Base-by-base conservation (phyloP, 2,329 filamentous ascomycete species). In the Rugonectria rugulosa region DNA sequence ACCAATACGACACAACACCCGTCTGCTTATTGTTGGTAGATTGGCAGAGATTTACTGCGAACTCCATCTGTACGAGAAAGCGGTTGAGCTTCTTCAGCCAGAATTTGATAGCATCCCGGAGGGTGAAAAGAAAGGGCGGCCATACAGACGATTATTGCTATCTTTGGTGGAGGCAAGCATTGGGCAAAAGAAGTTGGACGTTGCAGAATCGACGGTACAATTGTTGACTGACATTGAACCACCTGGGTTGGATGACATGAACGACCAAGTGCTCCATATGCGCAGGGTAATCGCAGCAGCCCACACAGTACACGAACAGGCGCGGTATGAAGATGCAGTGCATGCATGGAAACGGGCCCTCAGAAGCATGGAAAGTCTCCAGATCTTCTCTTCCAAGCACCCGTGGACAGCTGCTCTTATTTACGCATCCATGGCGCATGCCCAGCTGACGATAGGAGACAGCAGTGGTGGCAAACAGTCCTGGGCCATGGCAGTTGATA, bases 251-350 rank as follows among this genome's bases (percentile, higher is more conserved):
- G 66, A 73, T 14, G 68, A 73, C 6, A 44, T 73, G 0, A 66
- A 72, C 12, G 70, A 73, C 3, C 68, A 73, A 34, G 61, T 71
- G 4, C 55, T 73, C 0, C 66, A 68, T 2, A 71, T 73, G 49
- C 69, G 72, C 1, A 59, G 66, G 0, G 9, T 72, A 0, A 54
- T 73, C 14, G 56, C 65, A 4, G 53, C 45, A 2, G 70, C 72
- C 1, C 68, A 72, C 0, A 57, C 64, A 0, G 47, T 57, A 0
- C 70, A 73, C 14, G 50, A 63, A 5, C 42, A 52, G 1, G 31
- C 53, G 0, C 38, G 49, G 0, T 64, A 56, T 6, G 37, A 41
- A 1, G 48, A 63, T 6, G 70, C 68, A 0, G 19, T 72, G 0
- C 26, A 42, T 0, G 23, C 54, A 1, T 73, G 71, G 71, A 53